Conservation (phyloP, 768 basidiomycete genomes). For the Lactarius indigo region DNA sequence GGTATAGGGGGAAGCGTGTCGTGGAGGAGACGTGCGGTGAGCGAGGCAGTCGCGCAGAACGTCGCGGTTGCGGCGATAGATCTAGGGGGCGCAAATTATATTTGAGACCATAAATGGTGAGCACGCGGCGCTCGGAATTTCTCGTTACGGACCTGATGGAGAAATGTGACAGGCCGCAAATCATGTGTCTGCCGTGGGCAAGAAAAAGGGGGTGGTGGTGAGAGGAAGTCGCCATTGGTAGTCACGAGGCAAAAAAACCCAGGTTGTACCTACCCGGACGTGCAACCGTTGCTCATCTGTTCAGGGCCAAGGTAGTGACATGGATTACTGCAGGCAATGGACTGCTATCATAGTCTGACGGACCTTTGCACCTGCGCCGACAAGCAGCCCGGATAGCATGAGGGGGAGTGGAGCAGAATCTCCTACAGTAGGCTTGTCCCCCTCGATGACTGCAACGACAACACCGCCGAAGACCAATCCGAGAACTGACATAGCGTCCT, state of each 20-base stretch:
- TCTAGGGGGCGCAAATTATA: constrained; percentile 50
- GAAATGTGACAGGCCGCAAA: constrained; percentile 54
- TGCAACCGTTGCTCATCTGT: constrained; percentile 59
- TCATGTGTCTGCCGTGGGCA: constrained; percentile 51
- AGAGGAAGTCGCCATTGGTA: neutral
- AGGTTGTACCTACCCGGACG: constrained; percentile 47
- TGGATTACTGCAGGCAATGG: neutral
- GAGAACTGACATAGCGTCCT: constrained; percentile 39
- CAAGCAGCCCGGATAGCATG: constrained; percentile 50
- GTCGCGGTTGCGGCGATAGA: constrained; percentile 53
- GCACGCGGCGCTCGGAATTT: neutral
- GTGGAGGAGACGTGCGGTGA: constrained; percentile 44
- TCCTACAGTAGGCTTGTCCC: constrained; percentile 31
- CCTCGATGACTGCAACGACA: constrained; percentile 41
- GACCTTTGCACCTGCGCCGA: constrained; percentile 50
- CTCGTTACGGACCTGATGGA: constrained; percentile 45
- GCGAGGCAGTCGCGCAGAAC: constrained; percentile 48
- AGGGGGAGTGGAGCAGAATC: constrained; percentile 31
- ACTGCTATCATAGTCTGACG: neutral
- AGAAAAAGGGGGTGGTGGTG: neutral
- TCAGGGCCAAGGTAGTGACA: neutral
- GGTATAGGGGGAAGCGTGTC: constrained; percentile 30
- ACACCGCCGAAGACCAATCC: constrained; percentile 52
- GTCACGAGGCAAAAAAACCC: neutral
- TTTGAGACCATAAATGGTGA: constrained; percentile 11